A percentile compares a stretch with the other conserved stretches of the same genome.
These are phyloP conservation scores for Moniliophthora roreri DNA, from an alignment of 1,284 basidiomycete species.

Conservation along the genomic window DNA sequence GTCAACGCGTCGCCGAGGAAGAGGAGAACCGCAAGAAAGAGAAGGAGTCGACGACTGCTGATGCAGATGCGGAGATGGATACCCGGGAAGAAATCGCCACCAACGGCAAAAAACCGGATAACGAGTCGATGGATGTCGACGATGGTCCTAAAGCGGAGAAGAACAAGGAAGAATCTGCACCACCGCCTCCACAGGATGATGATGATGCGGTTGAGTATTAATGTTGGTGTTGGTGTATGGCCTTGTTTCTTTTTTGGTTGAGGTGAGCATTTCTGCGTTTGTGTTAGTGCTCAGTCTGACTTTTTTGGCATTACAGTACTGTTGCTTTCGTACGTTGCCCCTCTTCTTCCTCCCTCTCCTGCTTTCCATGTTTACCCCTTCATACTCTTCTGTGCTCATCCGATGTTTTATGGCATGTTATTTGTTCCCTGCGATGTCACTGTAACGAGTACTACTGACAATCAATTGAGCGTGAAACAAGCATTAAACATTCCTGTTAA, in stretches of 20 bases:
- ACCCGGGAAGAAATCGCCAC: slow-evolving; percentile 1
- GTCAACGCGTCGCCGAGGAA: slow-evolving; percentile 65
- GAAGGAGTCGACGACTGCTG: slow-evolving; percentile 19
- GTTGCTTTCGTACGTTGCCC: slow-evolving; percentile 1
- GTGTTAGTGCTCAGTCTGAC: neutral
- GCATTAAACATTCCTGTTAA: too few relatives aligned
- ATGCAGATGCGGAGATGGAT: slow-evolving; percentile 18
- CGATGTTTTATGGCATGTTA: neutral
- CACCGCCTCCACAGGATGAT: slow-evolving; percentile 49
- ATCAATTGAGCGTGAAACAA: too few relatives aligned
- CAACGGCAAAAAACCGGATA: slow-evolving; percentile 20
- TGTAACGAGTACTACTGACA: too few relatives aligned
- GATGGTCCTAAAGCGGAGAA: slow-evolving; percentile 39
- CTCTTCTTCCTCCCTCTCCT: neutral
- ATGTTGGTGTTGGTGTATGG: slow-evolving; percentile 18
- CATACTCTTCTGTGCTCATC: neutral
- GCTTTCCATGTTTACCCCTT: neutral
- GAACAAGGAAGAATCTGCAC: slow-evolving; percentile 40
- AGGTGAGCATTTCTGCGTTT: slow-evolving; percentile 8
- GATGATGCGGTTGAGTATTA: slow-evolving; percentile 65
- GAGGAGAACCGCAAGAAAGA: slow-evolving; percentile 50
- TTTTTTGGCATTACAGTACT: neutral
- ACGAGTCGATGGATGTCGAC: slow-evolving; percentile 25
- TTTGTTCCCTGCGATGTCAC: neutral
- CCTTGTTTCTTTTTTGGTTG: slow-evolving; percentile 19